phyloP scores from a whole-genome alignment of 169 alveolate species.

The Cryptosporidium viatorum region DNA sequence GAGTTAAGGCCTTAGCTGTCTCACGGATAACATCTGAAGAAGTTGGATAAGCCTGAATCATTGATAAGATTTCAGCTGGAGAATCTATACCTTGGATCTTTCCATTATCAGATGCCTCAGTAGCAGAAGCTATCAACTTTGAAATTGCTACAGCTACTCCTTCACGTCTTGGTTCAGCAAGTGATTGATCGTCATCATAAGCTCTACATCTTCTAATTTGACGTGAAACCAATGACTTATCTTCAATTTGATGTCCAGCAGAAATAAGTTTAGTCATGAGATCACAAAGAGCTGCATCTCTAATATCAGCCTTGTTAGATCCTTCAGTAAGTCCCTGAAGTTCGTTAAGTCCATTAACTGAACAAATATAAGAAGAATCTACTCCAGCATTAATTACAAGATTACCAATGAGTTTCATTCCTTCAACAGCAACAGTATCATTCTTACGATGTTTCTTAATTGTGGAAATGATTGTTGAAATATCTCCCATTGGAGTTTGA shows the following conservation, averaged over 20 bases:
- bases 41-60: conserved; percentile 63
- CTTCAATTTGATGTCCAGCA: conserved; percentile 21
- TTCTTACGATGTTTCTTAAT: conserved; percentile 64
- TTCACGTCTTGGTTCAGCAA: conserved; percentile 41
- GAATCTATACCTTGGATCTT: conserved; percentile 25
- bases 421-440: conserved; percentile 51
- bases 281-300: conserved; percentile 62
- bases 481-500: conserved; percentile 62
- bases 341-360: conserved; percentile 51
- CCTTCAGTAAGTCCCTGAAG: conserved; percentile 67
- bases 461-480: conserved; percentile 10
- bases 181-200: conserved; percentile 61
- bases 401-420: conserved; percentile 61
- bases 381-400: conserved; percentile 59
- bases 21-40: conserved; percentile 51
- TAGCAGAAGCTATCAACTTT: conserved; percentile 31
- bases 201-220: conserved; percentile 72
- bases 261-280: conserved; percentile 21
- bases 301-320: conserved; percentile 34
- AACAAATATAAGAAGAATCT: conserved; percentile 42
- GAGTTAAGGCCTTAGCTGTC: conserved; percentile 18
- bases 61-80: conserved; percentile 41
- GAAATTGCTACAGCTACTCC: conserved; percentile 45
- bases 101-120: not conserved
- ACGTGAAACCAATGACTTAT: conserved; percentile 36